phyloP scores from a whole-genome alignment of 352 stramenopile species.

The Pythium sp. region DNA sequence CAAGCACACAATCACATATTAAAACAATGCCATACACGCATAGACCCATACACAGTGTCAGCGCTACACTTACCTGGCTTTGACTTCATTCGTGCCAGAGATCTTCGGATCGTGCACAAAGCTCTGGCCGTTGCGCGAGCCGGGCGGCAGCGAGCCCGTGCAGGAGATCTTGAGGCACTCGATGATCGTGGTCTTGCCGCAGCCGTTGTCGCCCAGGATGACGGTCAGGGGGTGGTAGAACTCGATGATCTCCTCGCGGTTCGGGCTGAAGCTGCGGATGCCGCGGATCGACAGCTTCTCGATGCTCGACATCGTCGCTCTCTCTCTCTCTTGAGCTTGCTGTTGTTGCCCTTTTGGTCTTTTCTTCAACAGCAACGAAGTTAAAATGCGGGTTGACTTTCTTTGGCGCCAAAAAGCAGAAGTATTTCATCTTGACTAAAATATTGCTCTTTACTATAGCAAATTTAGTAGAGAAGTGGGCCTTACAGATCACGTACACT shows the following conservation, averaged over 20 bases:
- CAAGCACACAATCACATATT: neutral
- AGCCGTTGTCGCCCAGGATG: constrained; percentile 96
- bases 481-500: too few relatives aligned
- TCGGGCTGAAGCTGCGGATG: constrained; percentile 97
- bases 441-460: too few relatives aligned
- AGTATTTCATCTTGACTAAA: neutral
- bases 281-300: constrained; percentile 98
- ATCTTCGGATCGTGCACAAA: constrained; percentile 98
- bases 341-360: neutral
- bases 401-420: neutral
- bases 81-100: constrained; percentile 90
- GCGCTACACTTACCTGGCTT: constrained; percentile 33
- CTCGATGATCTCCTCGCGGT: constrained; percentile 93
- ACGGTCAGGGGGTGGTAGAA: constrained; percentile 99
- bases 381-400: neutral
- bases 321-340: neutral
- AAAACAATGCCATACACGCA: neutral
- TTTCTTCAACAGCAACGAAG: neutral
- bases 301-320: constrained; percentile 92
- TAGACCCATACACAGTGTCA: neutral
- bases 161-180: constrained; percentile 98
- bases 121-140: constrained; percentile 82
- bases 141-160: constrained; percentile 94
- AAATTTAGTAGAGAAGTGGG: too few relatives aligned
- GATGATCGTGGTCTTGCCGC: constrained; percentile 99